Percentiles rank a stretch among this genome's conserved stretches.
Conservation (phyloP, 1,139 yeast genomes). For the Arxiozyma slooffiae region DNA sequence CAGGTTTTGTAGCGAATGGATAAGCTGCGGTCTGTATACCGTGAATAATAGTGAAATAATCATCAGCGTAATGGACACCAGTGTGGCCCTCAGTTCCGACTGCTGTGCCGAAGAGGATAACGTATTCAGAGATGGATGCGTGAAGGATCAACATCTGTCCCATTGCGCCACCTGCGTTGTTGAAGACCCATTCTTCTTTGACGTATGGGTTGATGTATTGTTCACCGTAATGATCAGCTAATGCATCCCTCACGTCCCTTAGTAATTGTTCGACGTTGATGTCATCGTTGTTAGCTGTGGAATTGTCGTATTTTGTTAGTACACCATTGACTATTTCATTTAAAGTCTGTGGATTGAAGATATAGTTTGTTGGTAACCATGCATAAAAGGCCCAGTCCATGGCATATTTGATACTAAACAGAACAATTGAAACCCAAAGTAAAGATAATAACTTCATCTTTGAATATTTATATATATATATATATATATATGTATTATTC, state of each 20-base stretch:
- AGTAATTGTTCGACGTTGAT: constrained; percentile 32
- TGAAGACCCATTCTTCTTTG: constrained; percentile 84
- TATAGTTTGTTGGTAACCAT: constrained; percentile 62
- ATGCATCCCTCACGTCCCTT: constrained; percentile 47
- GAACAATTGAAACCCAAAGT: constrained; percentile 13
- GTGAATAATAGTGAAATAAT: constrained; percentile 78
- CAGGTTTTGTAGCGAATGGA: constrained; percentile 52
- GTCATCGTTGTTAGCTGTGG: constrained; percentile 9
- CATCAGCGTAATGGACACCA: constrained; percentile 93
- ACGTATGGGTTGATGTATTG: constrained; percentile 58
- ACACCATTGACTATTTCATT: constrained; percentile 43
- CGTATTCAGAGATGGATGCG: constrained; percentile 88
- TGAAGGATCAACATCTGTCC: constrained; percentile 93
- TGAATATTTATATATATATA: too few relatives aligned
- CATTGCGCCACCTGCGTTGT: constrained; percentile 99
- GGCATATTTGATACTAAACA: constrained; percentile 12
- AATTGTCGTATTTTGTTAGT: constrained; percentile 40
- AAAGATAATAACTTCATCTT: constrained; percentile 27
- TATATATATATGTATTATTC: too few relatives aligned
- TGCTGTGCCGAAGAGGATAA: constrained; percentile 81
- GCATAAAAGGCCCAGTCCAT: constrained; percentile 41
- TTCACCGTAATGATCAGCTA: constrained; percentile 57
- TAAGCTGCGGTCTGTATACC: constrained; percentile 71
- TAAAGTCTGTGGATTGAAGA: constrained; percentile 39
- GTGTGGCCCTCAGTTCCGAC: constrained; percentile 93